These are phyloP conservation scores for Hypoxylon sp. DNA, from an alignment of 2,329 filamentous ascomycete genomes.

Conservation along the genomic window DNA sequence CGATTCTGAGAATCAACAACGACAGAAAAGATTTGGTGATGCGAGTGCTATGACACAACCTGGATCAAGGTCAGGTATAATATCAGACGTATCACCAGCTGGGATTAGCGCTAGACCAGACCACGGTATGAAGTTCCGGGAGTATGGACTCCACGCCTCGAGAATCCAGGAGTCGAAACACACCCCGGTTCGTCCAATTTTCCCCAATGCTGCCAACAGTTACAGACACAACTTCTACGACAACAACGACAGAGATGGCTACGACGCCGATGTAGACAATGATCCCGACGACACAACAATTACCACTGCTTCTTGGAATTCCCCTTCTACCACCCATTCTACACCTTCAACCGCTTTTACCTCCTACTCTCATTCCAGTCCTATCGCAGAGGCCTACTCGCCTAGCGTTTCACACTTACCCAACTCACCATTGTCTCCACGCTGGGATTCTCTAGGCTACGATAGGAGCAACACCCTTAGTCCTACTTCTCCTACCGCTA, in stretches of 20 bases:
- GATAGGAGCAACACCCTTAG: conserved; percentile 38
- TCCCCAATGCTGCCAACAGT: conserved; percentile 28
- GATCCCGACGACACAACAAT: conserved; percentile 18
- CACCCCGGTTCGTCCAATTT: conserved; percentile 36
- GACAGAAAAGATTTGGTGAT: conserved; percentile 23
- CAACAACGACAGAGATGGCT: conserved; percentile 22
- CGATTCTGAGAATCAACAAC: conserved; percentile 20
- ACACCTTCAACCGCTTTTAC: conserved; percentile 26
- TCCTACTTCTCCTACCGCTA: conserved; percentile 37
- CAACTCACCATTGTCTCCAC: conserved; percentile 46
- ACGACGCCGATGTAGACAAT: conserved; percentile 32
- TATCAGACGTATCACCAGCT: conserved; percentile 31
- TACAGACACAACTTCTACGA: conserved; percentile 13
- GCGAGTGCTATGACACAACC: conserved; percentile 30
- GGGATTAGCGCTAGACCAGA: conserved; percentile 41
- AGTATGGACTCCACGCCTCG: conserved; percentile 38
- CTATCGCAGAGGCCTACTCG: conserved; percentile 24
- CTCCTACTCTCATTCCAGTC: conserved; percentile 28
- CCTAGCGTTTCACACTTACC: conserved; percentile 26
- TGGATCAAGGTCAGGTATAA: conserved; percentile 32
- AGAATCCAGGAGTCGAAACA: conserved; percentile 41
- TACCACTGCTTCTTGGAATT: conserved; percentile 20
- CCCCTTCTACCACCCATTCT: conserved; percentile 27
- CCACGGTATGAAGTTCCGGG: conserved; percentile 42
- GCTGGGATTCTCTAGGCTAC: conserved; percentile 58